A percentile compares a stretch with the other conserved stretches of the same genome.
Evolutionary conservation across 768 basidiomycete genomes (phyloP).

Genomic region (Amanita muscaria): DNA sequence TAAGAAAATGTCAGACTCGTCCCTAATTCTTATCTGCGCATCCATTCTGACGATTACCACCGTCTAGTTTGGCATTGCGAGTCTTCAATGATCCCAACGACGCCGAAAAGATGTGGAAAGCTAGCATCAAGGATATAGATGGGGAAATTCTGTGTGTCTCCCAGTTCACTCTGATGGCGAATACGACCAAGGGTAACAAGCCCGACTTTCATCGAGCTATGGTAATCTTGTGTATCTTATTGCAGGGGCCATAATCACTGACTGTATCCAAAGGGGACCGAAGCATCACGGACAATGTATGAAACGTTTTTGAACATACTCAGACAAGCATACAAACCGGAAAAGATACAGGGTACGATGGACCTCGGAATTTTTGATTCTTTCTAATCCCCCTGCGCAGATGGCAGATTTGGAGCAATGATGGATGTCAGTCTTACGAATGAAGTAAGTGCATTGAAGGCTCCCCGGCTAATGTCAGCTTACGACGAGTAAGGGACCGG

Average conservation of each 20-base stretch:
- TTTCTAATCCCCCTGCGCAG: conserved; percentile 28
- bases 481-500: conserved; percentile 52
- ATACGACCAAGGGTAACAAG: conserved; percentile 81
- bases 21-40: conserved; percentile 3
- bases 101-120: conserved; percentile 72
- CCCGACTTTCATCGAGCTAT: conserved; percentile 92
- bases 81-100: conserved; percentile 56
- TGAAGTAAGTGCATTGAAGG: conserved; percentile 46
- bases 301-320: conserved; percentile 63
- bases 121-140: conserved; percentile 76
- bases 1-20: conserved; percentile 63
- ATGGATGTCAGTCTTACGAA: conserved; percentile 86
- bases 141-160: conserved; percentile 93
- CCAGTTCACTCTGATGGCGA: conserved; percentile 87
- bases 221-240: conserved; percentile 36
- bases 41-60: neutral
- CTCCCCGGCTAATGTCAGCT: neutral
- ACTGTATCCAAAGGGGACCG: conserved; percentile 41
- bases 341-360: conserved; percentile 68
- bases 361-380: conserved; percentile 1
- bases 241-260: neutral
- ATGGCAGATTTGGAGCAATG: conserved; percentile 95
- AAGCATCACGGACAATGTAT: conserved; percentile 63
- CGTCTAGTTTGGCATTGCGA: conserved; percentile 55
- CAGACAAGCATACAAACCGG: conserved; percentile 53